Conservation (phyloP, 192 early-diverging fungal genomes). For the Backusella mclennaniae region DNA sequence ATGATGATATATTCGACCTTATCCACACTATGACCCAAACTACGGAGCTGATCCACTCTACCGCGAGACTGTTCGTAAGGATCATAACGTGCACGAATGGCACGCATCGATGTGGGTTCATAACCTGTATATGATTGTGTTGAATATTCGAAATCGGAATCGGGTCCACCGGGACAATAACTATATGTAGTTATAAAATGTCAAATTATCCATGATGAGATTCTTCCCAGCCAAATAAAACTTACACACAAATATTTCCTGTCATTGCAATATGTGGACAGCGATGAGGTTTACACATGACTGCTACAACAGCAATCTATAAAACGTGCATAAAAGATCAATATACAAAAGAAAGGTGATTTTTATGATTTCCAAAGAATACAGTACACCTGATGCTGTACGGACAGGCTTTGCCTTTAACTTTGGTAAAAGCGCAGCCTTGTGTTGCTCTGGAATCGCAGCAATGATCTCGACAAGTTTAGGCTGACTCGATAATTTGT, state of each 20-base stretch:
- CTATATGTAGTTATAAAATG: slow-evolving; percentile 31
- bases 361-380: not conserved
- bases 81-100: slow-evolving; percentile 96
- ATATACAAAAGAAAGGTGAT: not conserved
- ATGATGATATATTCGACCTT: slow-evolving; percentile 99
- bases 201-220: not conserved
- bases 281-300: slow-evolving; percentile 96
- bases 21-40: slow-evolving; percentile 93
- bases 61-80: slow-evolving; percentile 95
- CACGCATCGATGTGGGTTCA: slow-evolving; percentile 98
- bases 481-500: slow-evolving; percentile 85
- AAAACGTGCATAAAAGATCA: not conserved
- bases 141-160: slow-evolving; percentile 99
- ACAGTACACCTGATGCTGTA: slow-evolving; percentile 81
- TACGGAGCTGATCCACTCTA: slow-evolving; percentile 91
- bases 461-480: slow-evolving; percentile 97
- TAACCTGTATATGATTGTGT: slow-evolving; percentile 99
- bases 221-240: not conserved
- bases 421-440: slow-evolving; percentile 75
- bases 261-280: slow-evolving; percentile 99
- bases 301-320: slow-evolving; percentile 91
- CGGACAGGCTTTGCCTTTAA: slow-evolving; percentile 96
- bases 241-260: slow-evolving; percentile 96
- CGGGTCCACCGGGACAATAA: slow-evolving; percentile 96
- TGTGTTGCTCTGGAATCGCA: slow-evolving; percentile 94